Evolutionary conservation across 805 yeast species (phyloP), one percentile per base, ranked within the genome.

Genomic region (Candida coquimbonensis): DNA sequence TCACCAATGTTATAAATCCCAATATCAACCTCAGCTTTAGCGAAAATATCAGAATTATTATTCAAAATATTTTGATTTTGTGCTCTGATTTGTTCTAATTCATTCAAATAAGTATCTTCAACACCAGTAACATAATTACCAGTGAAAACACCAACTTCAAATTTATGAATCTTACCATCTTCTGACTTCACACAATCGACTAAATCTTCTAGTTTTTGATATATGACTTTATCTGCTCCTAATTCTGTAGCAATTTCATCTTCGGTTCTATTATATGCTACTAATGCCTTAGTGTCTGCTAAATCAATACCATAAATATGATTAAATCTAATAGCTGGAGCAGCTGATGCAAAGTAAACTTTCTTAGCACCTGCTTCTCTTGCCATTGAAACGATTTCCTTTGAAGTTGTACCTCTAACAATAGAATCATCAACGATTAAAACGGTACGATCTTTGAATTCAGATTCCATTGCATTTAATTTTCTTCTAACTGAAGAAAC

Each of bases 331-430:
- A 93, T 93, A n/a, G 97, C 95, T 27, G 99, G 99, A 14, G 99
- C 95, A 61, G 97, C 93, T 25, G 96, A 87, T 0, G 99, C 99
- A 65, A 93, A 84, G 63, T 79, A 91, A n/a, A 93, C 99, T 56
- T 81, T 83, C 50, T 78, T 81, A 39, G 99, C 99, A 48, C 99
- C 99, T 6, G 98, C 96, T 65, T 93, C 99, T 56, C 85, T 78
- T n/a, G 99, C 99, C 99, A 93, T 93, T 54, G 81, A 84, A 32
- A 93, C 95, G 53, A 93, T 93, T 69, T 93, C 99, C 64, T 80
- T 85, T 7, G 97, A 89, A 3, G 99, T 93, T 19, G 99, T 93
- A 51, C 99, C 99, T 64, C 99, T 81, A 9, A 93, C 99, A 53
- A 93, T 91, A 26, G 97, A 88, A 66, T 93, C 99, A 66, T 93